Conservation (phyloP, 345 rosid genomes). For the Passiflora organensis region DNA sequence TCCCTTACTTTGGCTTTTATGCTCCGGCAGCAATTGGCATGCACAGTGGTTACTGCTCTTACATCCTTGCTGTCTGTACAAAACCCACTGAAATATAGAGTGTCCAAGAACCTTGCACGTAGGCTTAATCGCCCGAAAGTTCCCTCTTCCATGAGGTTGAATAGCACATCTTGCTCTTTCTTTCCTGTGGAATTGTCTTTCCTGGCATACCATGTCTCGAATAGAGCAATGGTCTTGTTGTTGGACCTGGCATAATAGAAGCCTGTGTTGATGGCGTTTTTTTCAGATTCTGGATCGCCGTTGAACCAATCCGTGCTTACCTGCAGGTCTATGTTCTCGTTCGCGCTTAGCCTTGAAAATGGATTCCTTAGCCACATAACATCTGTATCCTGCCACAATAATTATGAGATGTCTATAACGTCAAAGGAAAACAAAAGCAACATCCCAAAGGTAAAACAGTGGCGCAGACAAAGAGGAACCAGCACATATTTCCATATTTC, state of each 20-base stretch:
- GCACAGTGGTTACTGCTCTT: slow-evolving; percentile 16
- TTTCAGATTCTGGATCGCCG: slow-evolving; percentile 7
- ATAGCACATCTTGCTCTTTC: slow-evolving; percentile 26
- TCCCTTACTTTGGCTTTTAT: slow-evolving; percentile 21
- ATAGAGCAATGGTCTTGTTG: slow-evolving; percentile 25
- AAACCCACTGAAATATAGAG: slow-evolving; percentile 21
- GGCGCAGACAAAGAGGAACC: too few relatives aligned
- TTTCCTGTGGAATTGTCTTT: slow-evolving; percentile 17
- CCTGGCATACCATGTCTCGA: slow-evolving; percentile 18
- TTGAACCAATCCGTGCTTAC: slow-evolving; percentile 22
- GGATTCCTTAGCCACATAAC: slow-evolving; percentile 31
- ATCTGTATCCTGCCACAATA: slow-evolving; percentile 15
- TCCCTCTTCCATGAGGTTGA: slow-evolving; percentile 3
- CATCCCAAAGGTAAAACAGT: too few relatives aligned
- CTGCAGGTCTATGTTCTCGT: slow-evolving; percentile 19
- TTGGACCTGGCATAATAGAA: slow-evolving; percentile 19
- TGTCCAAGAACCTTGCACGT: slow-evolving; percentile 18
- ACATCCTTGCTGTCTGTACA: slow-evolving; percentile 19
- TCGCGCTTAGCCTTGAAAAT: slow-evolving; percentile 12
- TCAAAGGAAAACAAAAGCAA: too few relatives aligned
- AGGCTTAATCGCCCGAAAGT: not conserved
- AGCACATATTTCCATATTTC: too few relatives aligned
- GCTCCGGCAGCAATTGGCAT: slow-evolving; percentile 27
- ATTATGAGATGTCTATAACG: too few relatives aligned
- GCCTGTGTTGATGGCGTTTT: slow-evolving; percentile 23